Evolutionary conservation across 352 stramenopile genomes (phyloP).

Genomic region (Globisporangium paroecandrum): DNA sequence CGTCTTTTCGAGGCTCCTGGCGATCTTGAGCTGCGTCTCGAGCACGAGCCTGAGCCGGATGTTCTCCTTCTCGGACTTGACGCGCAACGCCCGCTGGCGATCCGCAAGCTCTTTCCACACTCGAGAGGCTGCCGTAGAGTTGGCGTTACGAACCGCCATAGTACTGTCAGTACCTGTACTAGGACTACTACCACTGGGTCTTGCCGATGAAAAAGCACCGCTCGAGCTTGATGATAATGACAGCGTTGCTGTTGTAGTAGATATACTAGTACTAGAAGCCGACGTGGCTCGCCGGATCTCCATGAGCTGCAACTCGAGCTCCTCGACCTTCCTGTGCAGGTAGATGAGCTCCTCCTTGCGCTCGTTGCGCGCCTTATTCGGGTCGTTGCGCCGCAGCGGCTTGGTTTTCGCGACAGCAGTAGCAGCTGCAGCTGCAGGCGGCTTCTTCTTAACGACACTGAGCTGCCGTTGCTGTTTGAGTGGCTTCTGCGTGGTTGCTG

Average conservation of each 20-base stretch:
- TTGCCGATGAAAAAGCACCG: no score
- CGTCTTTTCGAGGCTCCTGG: slow-evolving; percentile 39
- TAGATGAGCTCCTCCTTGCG: slow-evolving; percentile 10
- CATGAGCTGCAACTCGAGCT: neutral
- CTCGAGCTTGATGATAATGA: no score
- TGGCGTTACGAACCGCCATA: neutral
- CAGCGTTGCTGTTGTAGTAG: no score
- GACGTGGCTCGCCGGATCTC: neutral
- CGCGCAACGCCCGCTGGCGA: slow-evolving; percentile 7
- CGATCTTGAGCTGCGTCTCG: slow-evolving; percentile 44
- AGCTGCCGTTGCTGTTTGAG: no score
- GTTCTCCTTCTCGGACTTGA: slow-evolving; percentile 39
- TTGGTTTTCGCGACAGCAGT: neutral
- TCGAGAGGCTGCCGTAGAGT: neutral
- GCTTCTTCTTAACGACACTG: neutral
- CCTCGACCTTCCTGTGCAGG: slow-evolving; percentile 6
- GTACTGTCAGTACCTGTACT: neutral
- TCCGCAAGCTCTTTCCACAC: slow-evolving; percentile 11
- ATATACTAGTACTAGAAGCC: no score
- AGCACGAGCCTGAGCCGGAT: slow-evolving; percentile 45
- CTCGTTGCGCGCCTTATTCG: slow-evolving; percentile 7
- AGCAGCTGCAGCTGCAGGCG: neutral
- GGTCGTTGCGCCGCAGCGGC: neutral
- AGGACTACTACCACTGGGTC: neutral
- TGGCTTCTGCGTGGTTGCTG: neutral